Evolutionary conservation across 2,329 filamentous ascomycete species (phyloP).

Genomic region (Pseudogymnoascus sp.): DNA sequence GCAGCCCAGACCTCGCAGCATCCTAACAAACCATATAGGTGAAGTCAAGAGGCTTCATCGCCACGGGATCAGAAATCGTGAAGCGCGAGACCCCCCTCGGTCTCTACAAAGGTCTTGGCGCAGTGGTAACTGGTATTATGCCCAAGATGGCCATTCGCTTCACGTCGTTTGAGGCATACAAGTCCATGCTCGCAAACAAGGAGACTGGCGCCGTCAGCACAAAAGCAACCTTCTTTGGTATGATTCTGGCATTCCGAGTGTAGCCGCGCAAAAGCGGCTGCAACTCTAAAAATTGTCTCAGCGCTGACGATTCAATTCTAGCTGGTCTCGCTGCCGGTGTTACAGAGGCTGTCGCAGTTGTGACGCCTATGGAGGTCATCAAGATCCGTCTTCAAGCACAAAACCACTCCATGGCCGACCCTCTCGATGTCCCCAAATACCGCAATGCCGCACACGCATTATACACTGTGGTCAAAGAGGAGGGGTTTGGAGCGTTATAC

Average conservation of each 20-base stretch:
- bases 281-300: slow-evolving; percentile 22
- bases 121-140: slow-evolving; percentile 90
- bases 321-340: slow-evolving; percentile 88
- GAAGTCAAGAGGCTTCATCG: slow-evolving; percentile 79
- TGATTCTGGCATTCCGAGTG: slow-evolving; percentile 23
- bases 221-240: slow-evolving; percentile 64
- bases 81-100: slow-evolving; percentile 84
- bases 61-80: slow-evolving; percentile 80
- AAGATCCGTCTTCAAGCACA: slow-evolving; percentile 98
- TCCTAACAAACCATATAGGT: slow-evolving; percentile 31
- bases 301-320: slow-evolving; percentile 25
- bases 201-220: slow-evolving; percentile 62
- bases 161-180: slow-evolving; percentile 94
- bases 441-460: slow-evolving; percentile 78
- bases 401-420: slow-evolving; percentile 96
- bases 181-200: slow-evolving; percentile 68
- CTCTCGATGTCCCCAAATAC: slow-evolving; percentile 93
- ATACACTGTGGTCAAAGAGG: slow-evolving; percentile 87
- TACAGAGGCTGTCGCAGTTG: slow-evolving; percentile 91
- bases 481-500: slow-evolving; percentile 81
- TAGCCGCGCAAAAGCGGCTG: not conserved
- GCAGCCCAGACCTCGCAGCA: not conserved
- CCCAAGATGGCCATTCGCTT: slow-evolving; percentile 99
- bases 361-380: slow-evolving; percentile 98
- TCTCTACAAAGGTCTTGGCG: slow-evolving; percentile 96